These are phyloP conservation scores for Knufia petricola DNA, from an alignment of 2,329 filamentous ascomycete genomes.

Conservation along the genomic window DNA sequence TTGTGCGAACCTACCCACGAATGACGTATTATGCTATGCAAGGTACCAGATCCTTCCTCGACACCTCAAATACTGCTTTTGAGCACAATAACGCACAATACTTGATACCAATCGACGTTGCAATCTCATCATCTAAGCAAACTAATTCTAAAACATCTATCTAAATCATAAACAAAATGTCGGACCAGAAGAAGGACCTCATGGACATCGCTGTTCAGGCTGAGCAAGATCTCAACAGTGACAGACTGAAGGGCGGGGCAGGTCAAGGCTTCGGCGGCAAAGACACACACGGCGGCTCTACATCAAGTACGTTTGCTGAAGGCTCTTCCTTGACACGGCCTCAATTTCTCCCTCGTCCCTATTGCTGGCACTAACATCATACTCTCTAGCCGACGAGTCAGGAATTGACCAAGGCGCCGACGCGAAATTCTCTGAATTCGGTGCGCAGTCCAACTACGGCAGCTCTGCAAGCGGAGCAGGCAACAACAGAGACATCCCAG, in stretches of 20 bases:
- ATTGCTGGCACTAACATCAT: neutral
- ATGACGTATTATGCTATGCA: constrained; percentile 7
- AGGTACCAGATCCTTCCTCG: neutral
- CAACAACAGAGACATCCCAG: constrained; percentile 32
- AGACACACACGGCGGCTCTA: constrained; percentile 26
- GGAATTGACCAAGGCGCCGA: constrained; percentile 33
- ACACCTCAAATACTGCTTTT: too few relatives aligned
- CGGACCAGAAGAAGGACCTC: constrained; percentile 15
- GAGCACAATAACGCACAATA: too few relatives aligned
- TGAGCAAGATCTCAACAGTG: constrained; percentile 33
- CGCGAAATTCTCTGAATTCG: constrained; percentile 30
- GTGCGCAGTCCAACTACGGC: constrained; percentile 29
- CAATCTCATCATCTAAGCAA: neutral
- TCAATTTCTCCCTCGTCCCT: too few relatives aligned
- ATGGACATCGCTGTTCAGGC: constrained; percentile 26
- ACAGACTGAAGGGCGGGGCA: constrained; percentile 30
- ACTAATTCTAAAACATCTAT: neutral
- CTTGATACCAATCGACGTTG: too few relatives aligned
- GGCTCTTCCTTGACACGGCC: neutral
- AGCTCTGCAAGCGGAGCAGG: constrained; percentile 28
- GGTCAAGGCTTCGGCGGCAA: constrained; percentile 25
- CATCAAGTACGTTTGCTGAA: constrained; percentile 28
- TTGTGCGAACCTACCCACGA: neutral
- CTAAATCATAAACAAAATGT: constrained; percentile 14
- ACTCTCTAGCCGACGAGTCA: constrained; percentile 26